These are phyloP conservation scores for Uronychia setigera DNA, from an alignment of 73 alveolate genomes.

Conservation along the genomic window DNA sequence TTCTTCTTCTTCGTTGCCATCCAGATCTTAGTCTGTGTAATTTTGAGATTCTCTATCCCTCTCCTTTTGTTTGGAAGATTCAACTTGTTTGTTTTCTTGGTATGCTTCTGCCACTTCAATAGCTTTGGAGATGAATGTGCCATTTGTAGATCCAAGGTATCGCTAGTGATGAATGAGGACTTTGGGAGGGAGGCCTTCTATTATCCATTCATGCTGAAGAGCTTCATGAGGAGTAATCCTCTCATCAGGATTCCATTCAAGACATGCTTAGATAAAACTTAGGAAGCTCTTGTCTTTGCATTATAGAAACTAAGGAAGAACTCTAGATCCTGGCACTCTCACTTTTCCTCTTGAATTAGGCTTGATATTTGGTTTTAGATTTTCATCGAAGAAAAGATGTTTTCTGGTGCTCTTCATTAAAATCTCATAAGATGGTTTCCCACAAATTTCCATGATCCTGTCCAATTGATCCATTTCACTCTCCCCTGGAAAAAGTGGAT, in stretches of 20 bases:
- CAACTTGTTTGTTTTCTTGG: not conserved
- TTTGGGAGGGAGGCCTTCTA: conserved; percentile 66
- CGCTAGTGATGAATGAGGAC: conserved; percentile 54
- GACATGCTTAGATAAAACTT: conserved; percentile 42
- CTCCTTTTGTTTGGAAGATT: not conserved
- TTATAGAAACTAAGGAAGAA: conserved; percentile 10
- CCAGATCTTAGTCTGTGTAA: too few relatives aligned
- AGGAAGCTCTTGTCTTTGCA: conserved; percentile 54
- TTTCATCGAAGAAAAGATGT: conserved; percentile 49
- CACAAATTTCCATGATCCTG: conserved; percentile 53
- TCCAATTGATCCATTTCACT: conserved; percentile 60
- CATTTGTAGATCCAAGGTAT: conserved; percentile 27
- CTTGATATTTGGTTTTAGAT: conserved; percentile 38
- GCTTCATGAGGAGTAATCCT: conserved; percentile 68
- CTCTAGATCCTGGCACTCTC: conserved; percentile 27
- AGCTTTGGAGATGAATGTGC: conserved; percentile 7
- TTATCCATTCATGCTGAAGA: conserved; percentile 63
- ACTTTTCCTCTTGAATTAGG: conserved; percentile 50
- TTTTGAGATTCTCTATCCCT: too few relatives aligned
- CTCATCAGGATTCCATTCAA: conserved; percentile 66
- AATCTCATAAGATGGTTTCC: conserved; percentile 54
- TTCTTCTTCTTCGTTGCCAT: not conserved
- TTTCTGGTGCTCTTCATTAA: conserved; percentile 27
- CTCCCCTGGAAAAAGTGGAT: conserved; percentile 74
- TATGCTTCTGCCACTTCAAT: not conserved